Percentiles rank a stretch among this genome's conserved stretches.
Conservation (phyloP, 2,329 filamentous ascomycete species). For the Amauroascus verrucosus region DNA sequence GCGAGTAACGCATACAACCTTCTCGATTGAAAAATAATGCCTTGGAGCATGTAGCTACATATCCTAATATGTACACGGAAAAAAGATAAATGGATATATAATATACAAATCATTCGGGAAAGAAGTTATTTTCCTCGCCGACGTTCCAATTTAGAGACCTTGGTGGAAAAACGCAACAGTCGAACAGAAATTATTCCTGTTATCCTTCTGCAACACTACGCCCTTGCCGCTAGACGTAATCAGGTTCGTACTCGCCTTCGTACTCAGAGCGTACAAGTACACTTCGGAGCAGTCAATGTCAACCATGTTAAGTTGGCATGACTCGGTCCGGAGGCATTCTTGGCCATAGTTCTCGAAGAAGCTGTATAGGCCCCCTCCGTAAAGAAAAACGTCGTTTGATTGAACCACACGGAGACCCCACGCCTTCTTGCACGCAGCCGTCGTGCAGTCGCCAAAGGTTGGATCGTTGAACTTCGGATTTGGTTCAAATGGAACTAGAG, state of each 20-base stretch:
- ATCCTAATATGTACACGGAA: not conserved
- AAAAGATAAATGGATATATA: not conserved
- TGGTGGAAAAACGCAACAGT: constrained; percentile 38
- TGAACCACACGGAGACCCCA: constrained; percentile 65
- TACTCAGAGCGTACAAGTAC: constrained; percentile 58
- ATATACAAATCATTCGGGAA: not conserved
- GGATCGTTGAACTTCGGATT: constrained; percentile 13
- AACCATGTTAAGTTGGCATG: constrained; percentile 70
- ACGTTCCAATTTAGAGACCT: not conserved
- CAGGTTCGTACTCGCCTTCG: constrained; percentile 67
- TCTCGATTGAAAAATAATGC: no score
- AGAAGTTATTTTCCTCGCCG: not conserved
- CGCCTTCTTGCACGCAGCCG: constrained; percentile 55
- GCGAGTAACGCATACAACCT: no score
- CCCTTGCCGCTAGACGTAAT: constrained; percentile 40
- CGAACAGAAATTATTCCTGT: constrained; percentile 35
- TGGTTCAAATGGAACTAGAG: constrained; percentile 45
- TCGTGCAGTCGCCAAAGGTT: constrained; percentile 53
- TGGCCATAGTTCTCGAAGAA: constrained; percentile 78
- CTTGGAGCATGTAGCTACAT: not conserved
- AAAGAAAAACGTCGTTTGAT: constrained; percentile 57
- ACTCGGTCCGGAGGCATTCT: constrained; percentile 54
- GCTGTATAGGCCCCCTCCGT: constrained; percentile 65
- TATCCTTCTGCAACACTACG: constrained; percentile 32
- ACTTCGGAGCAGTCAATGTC: constrained; percentile 53